These are phyloP conservation scores for Ophioceras dolichostomum DNA, from an alignment of 2,329 filamentous ascomycete species.

Conservation along the genomic window DNA sequence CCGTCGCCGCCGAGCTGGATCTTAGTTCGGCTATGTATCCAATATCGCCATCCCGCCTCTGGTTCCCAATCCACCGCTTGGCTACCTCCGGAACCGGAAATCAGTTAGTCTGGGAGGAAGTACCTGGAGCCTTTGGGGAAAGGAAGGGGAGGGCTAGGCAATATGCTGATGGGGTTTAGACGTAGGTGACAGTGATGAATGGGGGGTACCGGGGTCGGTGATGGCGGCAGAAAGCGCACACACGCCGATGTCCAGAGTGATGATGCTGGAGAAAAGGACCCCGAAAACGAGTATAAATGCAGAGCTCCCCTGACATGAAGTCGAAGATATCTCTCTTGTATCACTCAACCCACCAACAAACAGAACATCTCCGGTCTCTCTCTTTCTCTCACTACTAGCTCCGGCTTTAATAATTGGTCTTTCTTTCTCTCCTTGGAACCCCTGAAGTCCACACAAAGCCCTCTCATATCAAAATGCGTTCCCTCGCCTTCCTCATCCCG, in stretches of 20 bases:
- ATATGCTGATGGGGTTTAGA: conserved; percentile 5
- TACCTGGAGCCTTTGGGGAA: neutral
- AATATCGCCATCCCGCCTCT: conserved; percentile 1
- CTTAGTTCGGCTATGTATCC: neutral
- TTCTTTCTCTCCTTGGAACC: neutral
- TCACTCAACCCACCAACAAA: neutral
- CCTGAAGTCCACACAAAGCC: neutral
- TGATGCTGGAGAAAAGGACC: too few relatives aligned
- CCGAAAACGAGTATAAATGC: conserved; percentile 14
- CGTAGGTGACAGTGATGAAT: too few relatives aligned
- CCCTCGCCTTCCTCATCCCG: conserved; percentile 20
- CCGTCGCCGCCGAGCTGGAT: neutral
- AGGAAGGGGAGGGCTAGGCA: neutral
- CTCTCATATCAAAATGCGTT: conserved; percentile 23
- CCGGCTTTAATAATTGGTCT: neutral
- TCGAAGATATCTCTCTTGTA: conserved; percentile 6
- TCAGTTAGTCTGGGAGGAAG: neutral
- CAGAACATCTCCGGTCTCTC: neutral
- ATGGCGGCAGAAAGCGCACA: too few relatives aligned
- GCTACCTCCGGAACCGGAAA: neutral
- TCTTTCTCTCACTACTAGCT: too few relatives aligned
- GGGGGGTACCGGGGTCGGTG: too few relatives aligned
- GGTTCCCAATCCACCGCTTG: too few relatives aligned
- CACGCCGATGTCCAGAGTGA: too few relatives aligned
- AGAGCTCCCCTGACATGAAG: conserved; percentile 6